Conservation (phyloP, 2,329 filamentous ascomycete species). For the Cryoendolithus antarcticus region DNA sequence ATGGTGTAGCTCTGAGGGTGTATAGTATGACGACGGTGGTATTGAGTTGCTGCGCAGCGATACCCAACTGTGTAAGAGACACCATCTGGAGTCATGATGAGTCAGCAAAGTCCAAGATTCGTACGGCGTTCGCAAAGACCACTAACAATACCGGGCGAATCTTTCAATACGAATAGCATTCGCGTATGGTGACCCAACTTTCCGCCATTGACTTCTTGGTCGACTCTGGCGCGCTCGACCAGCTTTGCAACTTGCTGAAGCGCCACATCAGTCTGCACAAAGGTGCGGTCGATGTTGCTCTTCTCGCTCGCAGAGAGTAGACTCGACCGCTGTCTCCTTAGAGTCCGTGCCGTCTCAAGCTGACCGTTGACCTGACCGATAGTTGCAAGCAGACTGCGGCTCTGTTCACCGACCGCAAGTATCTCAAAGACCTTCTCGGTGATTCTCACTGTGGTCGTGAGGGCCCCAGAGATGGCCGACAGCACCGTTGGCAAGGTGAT, state of each 20-base stretch:
- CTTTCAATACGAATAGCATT: conserved; percentile 7
- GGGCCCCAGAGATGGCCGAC: not conserved
- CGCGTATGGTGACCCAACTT: conserved; percentile 5
- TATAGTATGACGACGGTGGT: conserved; percentile 2
- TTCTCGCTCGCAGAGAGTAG: conserved; percentile 6
- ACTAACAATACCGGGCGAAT: conserved; percentile 6
- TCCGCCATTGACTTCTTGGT: conserved; percentile 6
- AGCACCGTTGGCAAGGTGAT: not conserved
- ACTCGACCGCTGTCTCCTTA: conserved; percentile 7
- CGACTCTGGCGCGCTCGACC: conserved; percentile 7
- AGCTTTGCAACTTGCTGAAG: conserved; percentile 7
- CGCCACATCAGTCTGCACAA: conserved; percentile 7
- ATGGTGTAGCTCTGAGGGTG: too few relatives aligned
- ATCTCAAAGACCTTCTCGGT: conserved; percentile 8
- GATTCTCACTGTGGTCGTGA: not conserved
- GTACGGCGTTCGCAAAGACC: too few relatives aligned
- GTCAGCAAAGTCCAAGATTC: not conserved
- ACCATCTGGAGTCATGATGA: conserved; percentile 1
- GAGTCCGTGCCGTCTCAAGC: conserved; percentile 5
- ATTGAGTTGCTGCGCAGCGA: conserved; percentile 8
- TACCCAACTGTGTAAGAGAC: conserved; percentile 6
- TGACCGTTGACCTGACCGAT: conserved; percentile 6
- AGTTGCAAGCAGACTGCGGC: conserved; percentile 7
- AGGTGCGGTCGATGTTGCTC: conserved; percentile 4
- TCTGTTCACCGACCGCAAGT: conserved; percentile 8